Conservation (phyloP, 805 yeast genomes). For the Metschnikowia kofuensis region DNA sequence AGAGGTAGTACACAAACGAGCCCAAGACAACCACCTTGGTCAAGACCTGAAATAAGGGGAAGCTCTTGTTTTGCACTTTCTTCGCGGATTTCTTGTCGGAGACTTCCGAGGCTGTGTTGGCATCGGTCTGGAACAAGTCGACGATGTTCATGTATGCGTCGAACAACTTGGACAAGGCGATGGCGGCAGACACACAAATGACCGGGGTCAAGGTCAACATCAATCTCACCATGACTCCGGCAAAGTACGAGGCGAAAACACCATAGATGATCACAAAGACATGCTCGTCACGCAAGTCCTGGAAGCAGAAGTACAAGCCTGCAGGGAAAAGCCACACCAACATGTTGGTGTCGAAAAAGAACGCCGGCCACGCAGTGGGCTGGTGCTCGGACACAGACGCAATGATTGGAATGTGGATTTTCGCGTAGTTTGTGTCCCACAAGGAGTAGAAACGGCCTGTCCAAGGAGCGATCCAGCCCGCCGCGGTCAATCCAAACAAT, state of each 20-base stretch:
- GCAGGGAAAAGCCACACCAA: constrained; percentile 98
- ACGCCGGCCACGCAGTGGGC: constrained; percentile 99
- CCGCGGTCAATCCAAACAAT: constrained; percentile 74
- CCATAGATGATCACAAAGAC: constrained; percentile 88
- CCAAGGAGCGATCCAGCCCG: constrained; percentile 98
- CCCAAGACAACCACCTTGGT: constrained; percentile 63
- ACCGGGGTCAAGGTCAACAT: constrained; percentile 97
- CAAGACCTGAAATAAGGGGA: constrained; percentile 35
- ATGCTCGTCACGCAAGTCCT: constrained; percentile 87
- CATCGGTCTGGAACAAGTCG: constrained; percentile 24
- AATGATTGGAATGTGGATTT: constrained; percentile 96
- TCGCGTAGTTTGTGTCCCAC: constrained; percentile 98
- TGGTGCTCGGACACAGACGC: constrained; percentile 99
- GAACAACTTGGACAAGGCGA: constrained; percentile 80
- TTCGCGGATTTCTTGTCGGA: constrained; percentile 1
- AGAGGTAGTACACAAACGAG: constrained; percentile 71
- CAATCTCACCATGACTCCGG: constrained; percentile 98
- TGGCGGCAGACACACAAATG: constrained; percentile 89
- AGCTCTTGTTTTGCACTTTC: constrained; percentile 8
- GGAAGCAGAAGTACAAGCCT: constrained; percentile 87
- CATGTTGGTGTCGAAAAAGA: constrained; percentile 89
- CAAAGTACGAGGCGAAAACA: constrained; percentile 93
- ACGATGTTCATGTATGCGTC: constrained; percentile 76
- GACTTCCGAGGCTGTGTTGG: neutral
- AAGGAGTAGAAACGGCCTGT: constrained; percentile 97